Conservation (phyloP, 2,329 filamentous ascomycete species). For the Colletotrichum sp. region DNA sequence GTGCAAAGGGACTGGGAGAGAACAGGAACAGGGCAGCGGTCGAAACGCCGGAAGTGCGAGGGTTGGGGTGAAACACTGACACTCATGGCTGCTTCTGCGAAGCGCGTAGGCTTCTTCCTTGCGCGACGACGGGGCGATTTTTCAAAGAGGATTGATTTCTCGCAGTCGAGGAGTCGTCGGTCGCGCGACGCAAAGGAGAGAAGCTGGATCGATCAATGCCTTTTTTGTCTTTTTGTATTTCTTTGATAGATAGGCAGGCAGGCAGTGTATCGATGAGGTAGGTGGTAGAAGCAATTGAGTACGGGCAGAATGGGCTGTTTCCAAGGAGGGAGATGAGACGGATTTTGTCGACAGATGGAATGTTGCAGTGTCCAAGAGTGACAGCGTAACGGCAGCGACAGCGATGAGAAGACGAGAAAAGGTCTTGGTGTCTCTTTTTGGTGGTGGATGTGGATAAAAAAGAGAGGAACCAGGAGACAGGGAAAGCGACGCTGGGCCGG, state of each 20-base stretch:
- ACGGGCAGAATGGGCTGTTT: slow-evolving; percentile 15
- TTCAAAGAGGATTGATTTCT: background rate
- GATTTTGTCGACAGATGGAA: background rate
- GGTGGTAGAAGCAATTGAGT: slow-evolving; percentile 18
- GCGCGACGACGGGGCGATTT: slow-evolving; percentile 8
- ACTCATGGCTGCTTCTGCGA: slow-evolving; percentile 47
- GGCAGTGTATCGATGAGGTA: background rate
- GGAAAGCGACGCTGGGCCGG: background rate
- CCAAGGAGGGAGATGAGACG: slow-evolving; percentile 11
- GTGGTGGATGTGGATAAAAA: background rate
- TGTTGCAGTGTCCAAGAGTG: background rate
- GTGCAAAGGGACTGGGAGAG: background rate
- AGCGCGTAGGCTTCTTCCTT: slow-evolving; percentile 25
- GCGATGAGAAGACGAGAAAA: background rate
- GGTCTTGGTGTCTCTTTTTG: slow-evolving; percentile 4
- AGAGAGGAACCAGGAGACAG: background rate
- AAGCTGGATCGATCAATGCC: background rate
- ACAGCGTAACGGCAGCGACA: background rate
- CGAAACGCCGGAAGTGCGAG: slow-evolving; percentile 27
- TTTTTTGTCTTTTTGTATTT: background rate
- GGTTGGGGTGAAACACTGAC: slow-evolving; percentile 46
- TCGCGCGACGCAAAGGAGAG: background rate
- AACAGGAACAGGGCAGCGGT: slow-evolving; percentile 3
- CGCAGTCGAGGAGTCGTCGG: background rate
- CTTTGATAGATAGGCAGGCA: background rate